Base-by-base conservation (phyloP, 176 grass and related monocot genomes). In the Phragmites australis region DNA sequence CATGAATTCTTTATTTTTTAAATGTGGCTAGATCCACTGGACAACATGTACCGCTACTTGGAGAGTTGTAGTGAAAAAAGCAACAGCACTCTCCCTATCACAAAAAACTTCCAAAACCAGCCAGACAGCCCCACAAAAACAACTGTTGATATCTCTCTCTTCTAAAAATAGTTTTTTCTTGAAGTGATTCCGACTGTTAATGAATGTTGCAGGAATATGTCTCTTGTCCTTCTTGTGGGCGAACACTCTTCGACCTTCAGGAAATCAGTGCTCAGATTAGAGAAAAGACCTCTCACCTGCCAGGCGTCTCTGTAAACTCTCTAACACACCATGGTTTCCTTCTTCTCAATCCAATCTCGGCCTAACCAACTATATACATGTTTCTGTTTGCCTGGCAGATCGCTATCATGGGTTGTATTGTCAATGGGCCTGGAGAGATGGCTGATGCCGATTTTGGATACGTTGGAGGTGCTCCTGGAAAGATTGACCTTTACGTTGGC, bases 401-500 rank as follows among this genome's bases (percentile, higher is more conserved):
- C 64, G 95, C 95, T 47, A 97, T 97, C 65, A 97, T 97, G 92
- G 92, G 92, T 48, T 97, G 95, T 48, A 97, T 97, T 72, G 95
- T 97, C 59, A 97, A 97, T 81, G 92, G 95, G 19, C 95, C 92
- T 58, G 92, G 92, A 81, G 95, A 97, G 77, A 97, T 97, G 95
- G 95, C 95, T 1, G 95, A 97, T 79, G 95, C 95, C 4, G 95
- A 97, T 89, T 97, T 97, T 32, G 95, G 92, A 80, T 97, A 97
- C 3, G 95, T 94, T 42, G 95, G 95, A 56, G 95, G 95, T 51
- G 83, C 90, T 60, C 95, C 95, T 17, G 95, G 95, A 66, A 98
- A 98, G 86, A 98, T 98, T 46, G 95, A 98, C 70, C 95, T 98
- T 68, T 94, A 98, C 46, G 92, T 98, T 26, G 92, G 95, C 73